Conservation (phyloP, 2,329 filamentous ascomycete genomes). For the Ilyonectria destructans region DNA sequence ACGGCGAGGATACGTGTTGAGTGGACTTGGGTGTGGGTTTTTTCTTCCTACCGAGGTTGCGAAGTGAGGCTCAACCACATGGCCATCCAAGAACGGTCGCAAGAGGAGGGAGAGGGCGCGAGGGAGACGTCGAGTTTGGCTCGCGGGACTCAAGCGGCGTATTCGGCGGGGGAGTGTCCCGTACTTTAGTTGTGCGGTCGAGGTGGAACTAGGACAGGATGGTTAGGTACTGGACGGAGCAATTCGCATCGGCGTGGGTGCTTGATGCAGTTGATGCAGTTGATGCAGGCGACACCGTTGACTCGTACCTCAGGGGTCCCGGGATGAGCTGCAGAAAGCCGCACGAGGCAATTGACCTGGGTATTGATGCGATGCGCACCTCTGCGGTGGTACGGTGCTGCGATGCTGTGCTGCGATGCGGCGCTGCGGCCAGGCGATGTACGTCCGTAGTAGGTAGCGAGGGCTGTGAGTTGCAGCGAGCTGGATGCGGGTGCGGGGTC, state of each 20-base stretch:
- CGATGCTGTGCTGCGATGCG: slow-evolving; percentile 12
- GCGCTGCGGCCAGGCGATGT: slow-evolving; percentile 11
- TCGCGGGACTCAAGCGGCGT: slow-evolving; percentile 22
- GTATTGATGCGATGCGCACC: slow-evolving; percentile 34
- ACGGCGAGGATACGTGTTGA: slow-evolving; percentile 14
- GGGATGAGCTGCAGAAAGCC: slow-evolving; percentile 34
- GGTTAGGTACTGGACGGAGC: slow-evolving; percentile 29
- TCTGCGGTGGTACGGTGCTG: slow-evolving; percentile 12
- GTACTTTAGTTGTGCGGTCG: slow-evolving; percentile 13
- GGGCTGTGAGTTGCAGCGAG: slow-evolving; percentile 5
- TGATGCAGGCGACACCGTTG: slow-evolving; percentile 19
- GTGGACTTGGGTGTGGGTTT: slow-evolving; percentile 8
- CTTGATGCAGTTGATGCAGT: slow-evolving; percentile 11
- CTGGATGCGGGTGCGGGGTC: slow-evolving; percentile 45
- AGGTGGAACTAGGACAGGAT: slow-evolving; percentile 13
- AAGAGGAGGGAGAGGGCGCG: slow-evolving; percentile 5
- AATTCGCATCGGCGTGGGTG: slow-evolving; percentile 15
- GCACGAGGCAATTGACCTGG: slow-evolving; percentile 38
- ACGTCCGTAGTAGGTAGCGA: slow-evolving; percentile 3
- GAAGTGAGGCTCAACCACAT: slow-evolving; percentile 18
- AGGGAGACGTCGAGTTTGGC: slow-evolving; percentile 19
- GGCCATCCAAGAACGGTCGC: slow-evolving; percentile 5
- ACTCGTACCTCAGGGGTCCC: slow-evolving; percentile 34
- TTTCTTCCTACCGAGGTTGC: slow-evolving; percentile 5
- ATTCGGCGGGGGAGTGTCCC: slow-evolving; percentile 20